Conservation (phyloP, 345 rosid genomes). For the Draba incana region DNA sequence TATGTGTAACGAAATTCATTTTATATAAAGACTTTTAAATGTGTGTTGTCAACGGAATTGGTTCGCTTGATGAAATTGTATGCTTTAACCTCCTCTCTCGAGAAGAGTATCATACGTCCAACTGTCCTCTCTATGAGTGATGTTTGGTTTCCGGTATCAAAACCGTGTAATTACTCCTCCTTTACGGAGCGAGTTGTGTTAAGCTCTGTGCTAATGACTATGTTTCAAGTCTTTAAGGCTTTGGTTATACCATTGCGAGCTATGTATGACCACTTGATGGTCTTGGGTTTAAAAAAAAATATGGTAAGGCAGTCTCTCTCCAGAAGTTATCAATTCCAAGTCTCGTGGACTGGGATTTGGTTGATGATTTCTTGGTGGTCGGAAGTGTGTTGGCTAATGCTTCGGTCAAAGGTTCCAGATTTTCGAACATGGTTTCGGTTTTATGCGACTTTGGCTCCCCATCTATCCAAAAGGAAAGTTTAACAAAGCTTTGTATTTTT, state of each 20-base stretch:
- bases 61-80: too few species aligned
- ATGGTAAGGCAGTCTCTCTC: neutral
- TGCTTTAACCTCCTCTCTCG: neutral
- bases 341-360: too few species aligned
- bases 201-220: neutral
- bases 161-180: neutral
- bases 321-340: neutral
- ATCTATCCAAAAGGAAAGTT: too few species aligned
- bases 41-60: too few species aligned
- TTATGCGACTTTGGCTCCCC: too few species aligned
- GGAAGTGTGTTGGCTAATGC: too few species aligned
- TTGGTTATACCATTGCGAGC: neutral
- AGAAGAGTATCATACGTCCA: neutral
- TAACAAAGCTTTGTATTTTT: too few species aligned
- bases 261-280: neutral
- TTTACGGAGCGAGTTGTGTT: neutral
- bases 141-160: neutral
- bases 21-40: too few species aligned
- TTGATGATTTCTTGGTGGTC: neutral
- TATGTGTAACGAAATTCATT: too few species aligned
- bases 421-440: too few species aligned
- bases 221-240: too few species aligned
- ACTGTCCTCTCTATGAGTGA: neutral
- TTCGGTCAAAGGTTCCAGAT: too few species aligned
- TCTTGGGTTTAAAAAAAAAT: neutral